Evolutionary conservation across 2,329 filamentous ascomycete genomes (phyloP), one percentile per base, ranked within the genome.

Genomic region (Fonsecaea multimorphosa): DNA sequence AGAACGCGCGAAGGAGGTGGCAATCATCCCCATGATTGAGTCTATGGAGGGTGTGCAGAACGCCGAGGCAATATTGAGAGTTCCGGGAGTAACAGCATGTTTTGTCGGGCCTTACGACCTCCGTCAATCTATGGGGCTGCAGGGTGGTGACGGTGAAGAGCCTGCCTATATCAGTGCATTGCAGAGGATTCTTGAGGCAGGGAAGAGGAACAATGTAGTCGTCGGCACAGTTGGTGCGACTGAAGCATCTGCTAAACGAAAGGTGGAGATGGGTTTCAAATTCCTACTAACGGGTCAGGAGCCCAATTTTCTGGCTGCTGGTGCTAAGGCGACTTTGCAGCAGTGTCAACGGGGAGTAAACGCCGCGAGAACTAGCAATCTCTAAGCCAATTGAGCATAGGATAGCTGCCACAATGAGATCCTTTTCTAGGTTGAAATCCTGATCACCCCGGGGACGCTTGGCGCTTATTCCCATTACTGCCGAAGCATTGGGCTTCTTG

Each of bases 21-120:
- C 40, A 2, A 51, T 66, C 29, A 27, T 66, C 9, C 58, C 64
- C 2, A 66, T 66, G 58, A 66, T 66, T 7, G 64, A 66, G 46
- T 63, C 64, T 3, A 19, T 8, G 19, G 60, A 59, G 14, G 64
- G 53, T 8, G 44, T 66, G 9, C 40, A 63, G 14, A 59, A 63
- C 24, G 59, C 55, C 14, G 59, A 66, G 19, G 54, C 46, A 6
- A 66, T 66, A 6, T 22, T 63, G 9, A 46, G 53, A n/a, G 36
- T 49, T 3, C 22, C 54, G 12, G 64, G 64, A 16, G 64, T 66
- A 16, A 49, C 36, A 34, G 59, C 44, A 1, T 49, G 58, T 9
- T 66, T 66, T 27, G 49, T 66, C 14, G 64, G 64, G 2, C 64
- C 64, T 3, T 51, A 44, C 5, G 64, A 66, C 54, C 55, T 66